Conservation (phyloP, 1,284 basidiomycete species). For the Phenoliferia sp. region DNA sequence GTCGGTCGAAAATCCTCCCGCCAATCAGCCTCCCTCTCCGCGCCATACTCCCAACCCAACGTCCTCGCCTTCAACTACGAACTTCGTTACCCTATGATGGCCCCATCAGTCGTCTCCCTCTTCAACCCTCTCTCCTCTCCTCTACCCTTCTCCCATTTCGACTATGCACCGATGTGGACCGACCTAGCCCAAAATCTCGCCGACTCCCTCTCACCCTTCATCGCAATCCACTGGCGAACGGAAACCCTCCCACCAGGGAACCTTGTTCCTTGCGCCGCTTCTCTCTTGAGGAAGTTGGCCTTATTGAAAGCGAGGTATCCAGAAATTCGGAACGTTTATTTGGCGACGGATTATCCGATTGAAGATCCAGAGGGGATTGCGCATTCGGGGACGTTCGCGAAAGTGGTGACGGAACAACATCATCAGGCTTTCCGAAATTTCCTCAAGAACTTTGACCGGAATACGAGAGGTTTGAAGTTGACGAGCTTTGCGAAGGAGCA, state of each 20-base stretch:
- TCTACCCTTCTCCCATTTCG: conserved; percentile 35
- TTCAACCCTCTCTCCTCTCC: conserved; percentile 10
- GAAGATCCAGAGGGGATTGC: conserved; percentile 27
- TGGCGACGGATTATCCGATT: conserved; percentile 41
- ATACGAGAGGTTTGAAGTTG: conserved; percentile 11
- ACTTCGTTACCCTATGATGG: conserved; percentile 36
- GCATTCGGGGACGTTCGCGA: conserved; percentile 38
- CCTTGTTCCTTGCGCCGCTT: conserved; percentile 33
- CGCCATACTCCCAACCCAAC: conserved; percentile 26
- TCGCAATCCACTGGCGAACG: conserved; percentile 40
- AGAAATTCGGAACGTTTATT: conserved; percentile 33
- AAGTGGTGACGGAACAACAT: conserved; percentile 35
- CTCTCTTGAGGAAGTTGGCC: conserved; percentile 31
- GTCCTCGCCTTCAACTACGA: conserved; percentile 40
- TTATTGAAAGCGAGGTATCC: conserved; percentile 27
- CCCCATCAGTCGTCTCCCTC: conserved; percentile 11
- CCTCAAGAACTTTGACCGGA: conserved; percentile 24
- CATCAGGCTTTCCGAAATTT: conserved; percentile 34
- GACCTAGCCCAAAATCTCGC: conserved; percentile 29
- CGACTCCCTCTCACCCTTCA: conserved; percentile 27
- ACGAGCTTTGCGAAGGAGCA: conserved; percentile 37
- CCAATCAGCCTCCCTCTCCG: not conserved
- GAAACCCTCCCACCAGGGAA: conserved; percentile 35
- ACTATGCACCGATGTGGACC: conserved; percentile 35
- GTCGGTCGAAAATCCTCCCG: conserved; percentile 27